These are phyloP conservation scores for Annulohypoxylon truncatum DNA, from an alignment of 2,329 filamentous ascomycete genomes.

Conservation along the genomic window DNA sequence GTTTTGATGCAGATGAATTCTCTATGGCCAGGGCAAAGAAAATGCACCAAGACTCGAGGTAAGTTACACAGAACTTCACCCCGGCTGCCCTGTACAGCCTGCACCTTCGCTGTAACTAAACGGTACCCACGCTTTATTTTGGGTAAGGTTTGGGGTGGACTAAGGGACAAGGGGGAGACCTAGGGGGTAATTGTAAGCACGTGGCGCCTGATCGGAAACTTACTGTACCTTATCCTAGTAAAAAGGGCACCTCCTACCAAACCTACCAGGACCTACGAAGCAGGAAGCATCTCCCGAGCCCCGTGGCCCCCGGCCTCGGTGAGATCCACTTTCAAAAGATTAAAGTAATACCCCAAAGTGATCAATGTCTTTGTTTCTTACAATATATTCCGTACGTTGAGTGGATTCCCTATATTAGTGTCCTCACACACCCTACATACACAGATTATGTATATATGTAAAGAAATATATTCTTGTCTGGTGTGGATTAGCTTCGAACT, in stretches of 20 bases:
- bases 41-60: conserved; percentile 24
- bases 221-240: conserved; percentile 26
- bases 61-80: conserved; percentile 31
- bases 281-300: conserved; percentile 21
- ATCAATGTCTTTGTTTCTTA: neutral
- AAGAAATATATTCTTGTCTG: neutral
- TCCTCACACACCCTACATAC: neutral
- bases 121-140: conserved; percentile 17
- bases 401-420: neutral
- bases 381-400: neutral
- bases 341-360: conserved; percentile 7
- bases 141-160: neutral
- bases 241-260: conserved; percentile 16
- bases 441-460: neutral
- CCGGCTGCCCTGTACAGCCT: neutral
- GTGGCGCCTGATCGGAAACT: conserved; percentile 34
- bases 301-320: conserved; percentile 5
- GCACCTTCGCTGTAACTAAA: conserved; percentile 9
- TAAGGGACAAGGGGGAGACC: too few species aligned
- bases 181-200: conserved; percentile 35
- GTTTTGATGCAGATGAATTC: conserved; percentile 24
- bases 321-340: conserved; percentile 8
- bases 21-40: conserved; percentile 4
- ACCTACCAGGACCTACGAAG: conserved; percentile 1
- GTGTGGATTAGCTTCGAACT: neutral